Base-by-base conservation (phyloP, 495 filamentous ascomycete genomes). In the Neurospora terricola region DNA sequence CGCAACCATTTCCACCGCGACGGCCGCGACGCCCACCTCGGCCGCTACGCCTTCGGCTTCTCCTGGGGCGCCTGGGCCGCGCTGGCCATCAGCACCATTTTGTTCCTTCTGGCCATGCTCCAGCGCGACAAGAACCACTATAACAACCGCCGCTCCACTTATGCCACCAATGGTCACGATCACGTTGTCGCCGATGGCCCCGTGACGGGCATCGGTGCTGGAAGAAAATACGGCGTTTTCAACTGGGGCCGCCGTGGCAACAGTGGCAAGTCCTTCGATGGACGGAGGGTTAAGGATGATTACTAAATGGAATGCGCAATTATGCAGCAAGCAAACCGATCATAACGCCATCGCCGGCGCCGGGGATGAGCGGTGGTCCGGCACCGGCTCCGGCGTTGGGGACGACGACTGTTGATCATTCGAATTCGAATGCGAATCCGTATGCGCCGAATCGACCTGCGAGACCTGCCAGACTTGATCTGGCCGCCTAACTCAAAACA, bases 31-130 rank as follows among this genome's bases (percentile, higher is more conserved):
- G 88, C 94, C 30, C 80, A 76, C 9, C 80, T 97, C 6, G 94
- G 94, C 36, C 75, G 81, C 18, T 93, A 93, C 74, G 90, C 91
- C 8, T 94, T 92, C 76, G 94, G 88, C 37, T 97, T 97, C 83
- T 93, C 91, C 82, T 97, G 94, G 94, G 90, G 90, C 3, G 87
- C 92, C 5, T 88, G 90, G 77, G 88, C 86, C 1, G 90, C 88
- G 68, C 86, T 93, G 69, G 82, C 94, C 73, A 81, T 97, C 70
- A 88, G 92, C 18, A 91, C 89, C 14, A 69, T 94, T 36, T 79
- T 94, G 21, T 92, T 94, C 84, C 94, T 90, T 82, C 69, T 88
- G 2, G 87, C 85, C 27, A 85, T 76, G 21, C 78, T 78, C 23
- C 70, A 75, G 4, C 71, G 73, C 43, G 38, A 38, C 71, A 69